Conservation (phyloP, 495 filamentous ascomycete species). For the Trichoderma parareesei region DNA sequence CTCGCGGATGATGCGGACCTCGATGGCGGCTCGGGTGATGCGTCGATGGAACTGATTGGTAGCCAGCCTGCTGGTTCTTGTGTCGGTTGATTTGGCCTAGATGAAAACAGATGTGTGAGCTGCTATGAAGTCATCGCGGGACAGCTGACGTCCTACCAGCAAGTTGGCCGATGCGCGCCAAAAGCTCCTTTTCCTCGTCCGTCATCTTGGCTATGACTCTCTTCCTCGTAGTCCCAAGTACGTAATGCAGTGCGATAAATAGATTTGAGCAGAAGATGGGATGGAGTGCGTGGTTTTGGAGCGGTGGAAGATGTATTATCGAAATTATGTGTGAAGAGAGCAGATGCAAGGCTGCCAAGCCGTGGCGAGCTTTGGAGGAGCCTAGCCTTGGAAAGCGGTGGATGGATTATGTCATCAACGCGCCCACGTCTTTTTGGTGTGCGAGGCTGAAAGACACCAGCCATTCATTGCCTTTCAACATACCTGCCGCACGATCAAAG, state of each 20-base stretch:
- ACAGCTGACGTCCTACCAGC: constrained; percentile 45
- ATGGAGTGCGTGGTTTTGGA: no score
- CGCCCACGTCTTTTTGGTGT: not conserved
- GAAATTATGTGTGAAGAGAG: not conserved
- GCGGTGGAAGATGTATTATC: not conserved
- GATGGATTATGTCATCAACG: not conserved
- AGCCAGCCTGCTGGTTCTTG: constrained; percentile 51
- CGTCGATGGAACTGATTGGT: constrained; percentile 14
- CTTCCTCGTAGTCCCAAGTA: not conserved
- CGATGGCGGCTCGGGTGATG: constrained; percentile 14
- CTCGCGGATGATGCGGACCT: constrained; percentile 17
- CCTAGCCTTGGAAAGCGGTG: not conserved
- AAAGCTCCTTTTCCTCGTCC: constrained; percentile 63
- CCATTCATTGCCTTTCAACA: not conserved
- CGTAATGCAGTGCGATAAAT: not conserved
- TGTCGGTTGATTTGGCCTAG: constrained; percentile 77
- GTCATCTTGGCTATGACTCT: constrained; percentile 41
- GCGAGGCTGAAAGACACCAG: constrained; percentile 1
- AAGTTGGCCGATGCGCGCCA: constrained; percentile 67
- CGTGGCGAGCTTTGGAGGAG: not conserved
- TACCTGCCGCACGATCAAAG: not conserved
- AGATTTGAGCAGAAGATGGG: no score
- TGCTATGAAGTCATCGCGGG: constrained; percentile 12
- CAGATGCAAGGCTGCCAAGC: not conserved
- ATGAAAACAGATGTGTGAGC: not conserved